A percentile compares a stretch with the other conserved stretches of the same genome.
These are phyloP conservation scores for Eucalyptus cloeziana DNA, from an alignment of 345 rosid species.

Conservation along the genomic window DNA sequence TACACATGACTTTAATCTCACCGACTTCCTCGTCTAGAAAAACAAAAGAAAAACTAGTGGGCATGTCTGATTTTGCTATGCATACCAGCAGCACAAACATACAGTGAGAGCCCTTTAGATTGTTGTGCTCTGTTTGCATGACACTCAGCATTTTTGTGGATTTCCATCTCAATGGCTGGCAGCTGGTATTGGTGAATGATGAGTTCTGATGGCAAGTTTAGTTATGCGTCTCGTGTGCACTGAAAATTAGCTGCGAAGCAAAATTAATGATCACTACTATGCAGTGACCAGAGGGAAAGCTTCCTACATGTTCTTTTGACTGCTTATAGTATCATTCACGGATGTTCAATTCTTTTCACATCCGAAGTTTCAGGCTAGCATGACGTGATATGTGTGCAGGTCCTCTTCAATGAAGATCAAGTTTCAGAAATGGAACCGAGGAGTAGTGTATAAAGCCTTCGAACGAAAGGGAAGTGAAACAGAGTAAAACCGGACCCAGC, in stretches of 20 bases:
- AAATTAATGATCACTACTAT: neutral
- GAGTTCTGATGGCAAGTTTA: no score
- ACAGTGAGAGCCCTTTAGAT: no score
- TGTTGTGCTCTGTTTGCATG: neutral
- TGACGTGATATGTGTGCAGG: constrained; percentile 13
- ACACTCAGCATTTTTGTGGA: no score
- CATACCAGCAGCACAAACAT: no score
- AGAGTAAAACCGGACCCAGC: constrained; percentile 67
- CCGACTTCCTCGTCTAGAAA: no score
- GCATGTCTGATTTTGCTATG: no score
- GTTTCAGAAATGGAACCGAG: constrained; percentile 42
- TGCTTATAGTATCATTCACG: neutral
- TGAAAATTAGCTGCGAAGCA: neutral
- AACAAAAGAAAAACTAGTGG: no score
- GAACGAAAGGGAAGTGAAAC: constrained; percentile 44
- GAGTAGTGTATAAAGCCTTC: constrained; percentile 46
- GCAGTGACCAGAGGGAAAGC: neutral
- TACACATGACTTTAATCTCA: no score
- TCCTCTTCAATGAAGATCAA: constrained; percentile 70
- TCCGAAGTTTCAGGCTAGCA: neutral
- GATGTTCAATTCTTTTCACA: neutral
- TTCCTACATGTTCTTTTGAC: neutral
- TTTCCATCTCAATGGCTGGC: no score
- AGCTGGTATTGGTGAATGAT: no score
- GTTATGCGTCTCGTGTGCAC: neutral